Evolutionary conservation across 2,329 filamentous ascomycete genomes (phyloP), one percentile per base, ranked within the genome.

Genomic region (Anisogramma anomala): DNA sequence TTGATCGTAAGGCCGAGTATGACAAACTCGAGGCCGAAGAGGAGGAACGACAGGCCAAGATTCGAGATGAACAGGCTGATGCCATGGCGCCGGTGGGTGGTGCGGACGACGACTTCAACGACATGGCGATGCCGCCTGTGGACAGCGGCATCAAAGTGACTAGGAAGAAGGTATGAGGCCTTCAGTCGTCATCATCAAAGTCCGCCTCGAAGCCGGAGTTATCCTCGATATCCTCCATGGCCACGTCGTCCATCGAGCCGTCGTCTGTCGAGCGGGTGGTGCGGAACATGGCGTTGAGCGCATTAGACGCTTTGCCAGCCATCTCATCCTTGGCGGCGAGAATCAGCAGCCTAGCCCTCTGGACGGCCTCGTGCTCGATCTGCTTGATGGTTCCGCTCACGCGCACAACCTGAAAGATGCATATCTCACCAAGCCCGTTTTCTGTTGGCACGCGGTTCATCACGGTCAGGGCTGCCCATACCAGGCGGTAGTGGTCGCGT

Each of bases 351-450:
- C 82, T 79, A 31, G 86, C 84, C 46, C 84, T 71, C 3, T 79
- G 72, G 53, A 96, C 82, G 26, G 87, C 86, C 60, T 94, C 88
- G 57, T 94, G 80, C 61, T 96, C 88, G 2, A 79, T 82, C 61
- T 94, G 94, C 52, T 80, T 81, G 54, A 98, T 94, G 3, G 91
- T 98, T 13, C 89, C 91, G 49, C 84, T 91, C 11, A 95, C 85
- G 47, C 84, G 74, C 6, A 94, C 76, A 11, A 98, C 87, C 33
- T 81, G 78, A 48, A 94, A 83, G 1, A 89, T 80, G 53, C 88
- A 94, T 0, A 74, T 68, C 43, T 71, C 67, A 18, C 75, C 73
- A 3, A 38, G 34, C 6, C 45, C 45, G 55, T 67, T 69, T 43
- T 63, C 70, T 2, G 72, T 60, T 6, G 77, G 85, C 0, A 95